Base-by-base conservation (phyloP, 2,329 filamentous ascomycete species). In the Lomentospora prolificans region DNA sequence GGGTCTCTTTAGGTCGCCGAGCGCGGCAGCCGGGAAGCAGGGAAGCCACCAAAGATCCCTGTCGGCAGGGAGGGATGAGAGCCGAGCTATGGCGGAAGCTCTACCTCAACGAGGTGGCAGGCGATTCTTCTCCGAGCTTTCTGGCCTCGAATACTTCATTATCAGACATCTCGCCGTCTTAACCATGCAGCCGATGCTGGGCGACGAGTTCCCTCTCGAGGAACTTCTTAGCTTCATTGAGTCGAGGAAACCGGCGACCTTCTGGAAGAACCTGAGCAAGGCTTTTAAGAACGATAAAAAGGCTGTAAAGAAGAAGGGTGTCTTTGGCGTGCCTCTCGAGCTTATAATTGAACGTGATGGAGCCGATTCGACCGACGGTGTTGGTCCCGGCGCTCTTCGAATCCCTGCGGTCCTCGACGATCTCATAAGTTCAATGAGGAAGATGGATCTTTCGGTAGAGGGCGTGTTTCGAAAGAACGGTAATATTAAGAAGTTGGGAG, bases 381-480 rank as follows among this genome's bases (percentile, higher is more conserved):
- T 99, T 59, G 94, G 94, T 0, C 91, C 94, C 9, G 92, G 91
- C 17, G 87, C 90, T 12, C 77, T 99, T 57, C 87, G 90, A 55
- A 89, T 99, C 44, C 94, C 94, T 2, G 88, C 90, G n/a, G 78
- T 99, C 54, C 81, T 99, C n/a, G 92, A 97, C 65, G 92, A 96
- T 67, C 85, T 92, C 51, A 86, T 99, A 36, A 87, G 89, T 3
- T 90, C 91, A 10, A 96, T 99, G 89, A 85, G 91, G 63, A 94
- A 92, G 70, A 97, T 99, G 90, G 94, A 99, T 69, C 90, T 99
- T 75, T 97, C 92, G 1, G 90, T 99, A 1, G 94, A 99, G 70
- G 94, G 94, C 64, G 91, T 99, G 22, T 99, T 99, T 81, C 85
- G 94, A 63, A 99, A 99, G 79, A 99, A 97, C 65, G 94, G 94